Evolutionary conservation across 176 grass and related monocot species (phyloP), one percentile per base, ranked within the genome.

Genomic region (Phragmites australis): DNA sequence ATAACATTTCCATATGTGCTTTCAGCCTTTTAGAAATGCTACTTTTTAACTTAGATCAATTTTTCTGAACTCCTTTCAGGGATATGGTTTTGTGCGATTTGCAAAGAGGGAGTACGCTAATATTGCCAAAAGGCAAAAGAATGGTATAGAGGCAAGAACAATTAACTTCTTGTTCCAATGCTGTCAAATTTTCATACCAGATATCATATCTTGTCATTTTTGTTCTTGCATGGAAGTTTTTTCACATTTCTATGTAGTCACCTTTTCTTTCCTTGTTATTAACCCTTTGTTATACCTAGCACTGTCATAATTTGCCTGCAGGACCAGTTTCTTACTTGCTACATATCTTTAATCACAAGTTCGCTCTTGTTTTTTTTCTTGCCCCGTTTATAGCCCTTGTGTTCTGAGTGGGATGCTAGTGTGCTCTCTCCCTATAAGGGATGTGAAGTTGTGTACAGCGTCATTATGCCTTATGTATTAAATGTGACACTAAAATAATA

Each of bases 71-170:
- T 74, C 12, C 45, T 83, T 50, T 78, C 72, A 97, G 93, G 93
- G 93, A 82, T 97, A 87, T 83, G 91, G 90, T 49, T 97, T 97
- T 72, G 93, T 97, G 22, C 27, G 93, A 50, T 97, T 90, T 83
- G 43, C 67, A 52, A 69, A 87, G 69, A 93, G 82, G 79, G 90
- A 91, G 49, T 75, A 87, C 21, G 90, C 93, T 87, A 79, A 71
- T 54, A 72, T 29, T 44, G 93, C 93, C 64, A 78, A 82, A 77
- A 91, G 82, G 59, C 76, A 87, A 88, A 93, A 85, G 48, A 83
- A 93, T 85, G 88, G 88, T 66, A 54, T 80, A 37, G 67, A 88
- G 88, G 93, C 81, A 93, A 85, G 17, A 67, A n/a, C 29, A 30
- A 19, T 50, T 10, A 72, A 62, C 76, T 83, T 88, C 27, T 70